These are phyloP conservation scores for Fraxinus sp. DNA, from an alignment of 305 asterid genomes.

Conservation along the genomic window DNA sequence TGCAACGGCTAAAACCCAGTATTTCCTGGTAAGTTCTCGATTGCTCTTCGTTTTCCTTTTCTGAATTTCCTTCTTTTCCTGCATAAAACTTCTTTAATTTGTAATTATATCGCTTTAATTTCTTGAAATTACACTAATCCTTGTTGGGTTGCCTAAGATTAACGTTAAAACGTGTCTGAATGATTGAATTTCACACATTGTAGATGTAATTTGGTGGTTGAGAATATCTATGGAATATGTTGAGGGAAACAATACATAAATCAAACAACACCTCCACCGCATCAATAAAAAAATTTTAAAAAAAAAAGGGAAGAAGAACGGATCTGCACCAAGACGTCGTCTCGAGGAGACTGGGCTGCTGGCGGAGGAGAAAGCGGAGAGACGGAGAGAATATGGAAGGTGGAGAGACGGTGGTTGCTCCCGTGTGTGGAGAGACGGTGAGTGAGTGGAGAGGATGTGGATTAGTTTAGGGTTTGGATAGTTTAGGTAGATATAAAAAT, in stretches of 20 bases:
- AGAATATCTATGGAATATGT: background rate
- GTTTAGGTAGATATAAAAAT: no score
- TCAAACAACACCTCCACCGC: no score
- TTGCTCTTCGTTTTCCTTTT: background rate
- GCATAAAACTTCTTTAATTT: background rate
- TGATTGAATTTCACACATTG: background rate
- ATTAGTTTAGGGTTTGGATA: no score
- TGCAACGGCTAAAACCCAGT: background rate
- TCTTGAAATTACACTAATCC: background rate
- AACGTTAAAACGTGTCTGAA: background rate
- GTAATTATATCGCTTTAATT: background rate
- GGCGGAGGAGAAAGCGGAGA: no score
- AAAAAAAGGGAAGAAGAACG: no score
- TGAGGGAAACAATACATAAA: background rate
- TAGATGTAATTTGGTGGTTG: conserved; percentile 1
- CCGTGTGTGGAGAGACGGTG: no score
- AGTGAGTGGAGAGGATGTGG: no score
- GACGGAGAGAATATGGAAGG: no score
- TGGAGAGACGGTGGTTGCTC: no score
- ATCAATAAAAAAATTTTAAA: no score
- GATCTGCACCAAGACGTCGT: no score
- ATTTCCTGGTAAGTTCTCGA: background rate
- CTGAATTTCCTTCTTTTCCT: background rate
- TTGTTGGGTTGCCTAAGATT: background rate
- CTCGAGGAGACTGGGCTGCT: no score